Conservation (phyloP, 257 asterid genomes). For the Solanum paucissectum region DNA sequence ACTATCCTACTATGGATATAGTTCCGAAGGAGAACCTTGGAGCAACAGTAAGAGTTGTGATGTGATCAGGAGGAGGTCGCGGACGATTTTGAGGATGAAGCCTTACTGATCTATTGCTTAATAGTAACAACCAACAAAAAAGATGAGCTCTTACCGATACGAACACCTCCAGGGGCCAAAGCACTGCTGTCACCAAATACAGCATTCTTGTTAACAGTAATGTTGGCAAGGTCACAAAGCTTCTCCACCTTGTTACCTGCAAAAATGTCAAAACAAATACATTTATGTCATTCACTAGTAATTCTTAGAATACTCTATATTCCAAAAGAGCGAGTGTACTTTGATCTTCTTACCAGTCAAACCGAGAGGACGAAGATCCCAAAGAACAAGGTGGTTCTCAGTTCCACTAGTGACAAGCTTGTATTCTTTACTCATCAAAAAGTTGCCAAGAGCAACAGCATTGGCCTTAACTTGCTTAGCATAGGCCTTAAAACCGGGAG, state of each 20-base stretch:
- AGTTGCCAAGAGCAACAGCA: constrained; percentile 81
- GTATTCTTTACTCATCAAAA: constrained; percentile 78
- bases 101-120: neutral
- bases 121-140: neutral
- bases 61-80: neutral
- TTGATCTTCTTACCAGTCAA: constrained; percentile 56
- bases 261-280: neutral
- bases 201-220: constrained; percentile 95
- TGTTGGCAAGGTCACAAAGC: constrained; percentile 84
- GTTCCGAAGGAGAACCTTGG: neutral
- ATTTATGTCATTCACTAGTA: neutral
- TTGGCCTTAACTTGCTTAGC: constrained; percentile 93
- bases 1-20: neutral
- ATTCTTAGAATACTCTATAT: neutral
- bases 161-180: constrained; percentile 97
- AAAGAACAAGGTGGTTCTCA: constrained; percentile 92
- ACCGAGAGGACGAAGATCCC: constrained; percentile 99
- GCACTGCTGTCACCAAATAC: constrained; percentile 99
- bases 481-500: constrained; percentile 84
- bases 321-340: neutral
- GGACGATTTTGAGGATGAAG: neutral
- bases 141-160: constrained; percentile 54
- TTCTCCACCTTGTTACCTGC: constrained; percentile 97
- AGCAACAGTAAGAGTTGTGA: neutral
- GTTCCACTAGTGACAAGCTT: constrained; percentile 86